phyloP scores from a whole-genome alignment of 2,329 filamentous ascomycete genomes.

The Magnaporthiopsis incrustans region DNA sequence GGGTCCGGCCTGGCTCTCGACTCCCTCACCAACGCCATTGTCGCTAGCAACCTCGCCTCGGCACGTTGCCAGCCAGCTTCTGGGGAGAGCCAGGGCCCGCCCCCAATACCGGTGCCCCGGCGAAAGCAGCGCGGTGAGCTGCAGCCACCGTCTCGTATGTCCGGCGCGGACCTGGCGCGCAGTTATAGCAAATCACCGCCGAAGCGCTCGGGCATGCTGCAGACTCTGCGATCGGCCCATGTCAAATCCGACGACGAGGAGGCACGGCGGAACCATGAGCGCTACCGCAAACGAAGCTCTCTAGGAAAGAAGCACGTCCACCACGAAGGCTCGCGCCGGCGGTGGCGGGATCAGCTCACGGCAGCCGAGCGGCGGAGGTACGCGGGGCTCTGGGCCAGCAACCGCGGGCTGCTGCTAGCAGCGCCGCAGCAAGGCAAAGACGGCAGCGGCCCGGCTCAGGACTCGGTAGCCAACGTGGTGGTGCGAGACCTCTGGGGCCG shows the following conservation, averaged over 20 bases:
- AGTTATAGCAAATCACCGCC: slow-evolving; percentile 27
- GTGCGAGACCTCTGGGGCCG: slow-evolving; percentile 69
- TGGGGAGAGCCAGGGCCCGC: slow-evolving; percentile 28
- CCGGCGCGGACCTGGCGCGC: background rate
- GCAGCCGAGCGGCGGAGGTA: slow-evolving; percentile 69
- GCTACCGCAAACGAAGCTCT: slow-evolving; percentile 27
- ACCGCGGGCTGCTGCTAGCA: slow-evolving; percentile 49
- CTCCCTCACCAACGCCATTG: slow-evolving; percentile 64
- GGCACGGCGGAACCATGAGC: slow-evolving; percentile 41
- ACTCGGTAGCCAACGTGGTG: slow-evolving; percentile 44
- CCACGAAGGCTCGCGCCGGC: slow-evolving; percentile 64
- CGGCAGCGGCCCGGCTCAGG: background rate
- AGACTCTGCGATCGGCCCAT: slow-evolving; percentile 55
- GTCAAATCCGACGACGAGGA: slow-evolving; percentile 45
- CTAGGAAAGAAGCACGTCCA: slow-evolving; percentile 59
- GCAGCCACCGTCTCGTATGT: slow-evolving; percentile 7
- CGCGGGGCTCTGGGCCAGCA: slow-evolving; percentile 79
- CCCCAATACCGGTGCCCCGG: slow-evolving; percentile 26
- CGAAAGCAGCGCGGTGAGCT: slow-evolving; percentile 13
- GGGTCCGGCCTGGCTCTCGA: slow-evolving; percentile 36
- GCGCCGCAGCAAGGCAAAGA: background rate
- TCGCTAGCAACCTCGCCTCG: slow-evolving; percentile 66
- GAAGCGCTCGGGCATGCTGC: slow-evolving; percentile 48
- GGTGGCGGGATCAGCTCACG: slow-evolving; percentile 70
- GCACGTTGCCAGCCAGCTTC: slow-evolving; percentile 37